phyloP scores from a whole-genome alignment of 495 filamentous ascomycete genomes.

The Peziza echinospora region DNA sequence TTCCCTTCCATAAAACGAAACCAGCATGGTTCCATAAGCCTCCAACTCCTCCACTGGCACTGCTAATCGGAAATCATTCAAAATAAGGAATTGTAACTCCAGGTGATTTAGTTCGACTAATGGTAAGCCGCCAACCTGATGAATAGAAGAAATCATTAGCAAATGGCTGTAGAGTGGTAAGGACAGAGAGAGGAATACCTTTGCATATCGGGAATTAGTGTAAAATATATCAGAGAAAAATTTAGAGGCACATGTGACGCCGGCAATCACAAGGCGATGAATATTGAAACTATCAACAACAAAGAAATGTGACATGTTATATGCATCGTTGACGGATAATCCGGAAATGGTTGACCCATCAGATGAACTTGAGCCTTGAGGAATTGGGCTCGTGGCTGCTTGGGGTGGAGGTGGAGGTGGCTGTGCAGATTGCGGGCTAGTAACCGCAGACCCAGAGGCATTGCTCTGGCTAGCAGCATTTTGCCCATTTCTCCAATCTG shows the following conservation, averaged over 20 bases:
- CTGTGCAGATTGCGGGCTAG: background rate
- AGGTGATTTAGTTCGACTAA: conserved; percentile 91
- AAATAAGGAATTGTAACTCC: conserved; percentile 83
- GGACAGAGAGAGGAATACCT: conserved; percentile 36
- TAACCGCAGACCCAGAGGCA: background rate
- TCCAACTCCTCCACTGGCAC: conserved; percentile 90
- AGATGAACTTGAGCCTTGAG: conserved; percentile 4
- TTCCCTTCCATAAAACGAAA: conserved; percentile 92
- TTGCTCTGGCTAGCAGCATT: background rate
- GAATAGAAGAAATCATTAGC: conserved; percentile 1
- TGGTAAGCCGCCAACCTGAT: conserved; percentile 84
- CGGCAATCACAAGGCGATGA: conserved; percentile 87
- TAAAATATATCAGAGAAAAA: conserved; percentile 99
- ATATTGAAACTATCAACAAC: conserved; percentile 99
- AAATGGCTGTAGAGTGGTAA: conserved; percentile 2
- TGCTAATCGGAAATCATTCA: conserved; percentile 92
- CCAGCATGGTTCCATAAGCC: conserved; percentile 94
- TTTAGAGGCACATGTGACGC: conserved; percentile 96
- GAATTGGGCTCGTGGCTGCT: conserved; percentile 7
- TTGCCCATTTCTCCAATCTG: conserved; percentile 10
- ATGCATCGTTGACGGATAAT: conserved; percentile 27
- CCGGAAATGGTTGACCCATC: conserved; percentile 14
- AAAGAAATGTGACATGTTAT: conserved; percentile 59
- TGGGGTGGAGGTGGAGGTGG: background rate
- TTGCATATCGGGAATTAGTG: conserved; percentile 96